Evolutionary conservation across 805 yeast genomes (phyloP), one percentile per base, ranked within the genome.

Genomic region (Kuraishia capsulata): DNA sequence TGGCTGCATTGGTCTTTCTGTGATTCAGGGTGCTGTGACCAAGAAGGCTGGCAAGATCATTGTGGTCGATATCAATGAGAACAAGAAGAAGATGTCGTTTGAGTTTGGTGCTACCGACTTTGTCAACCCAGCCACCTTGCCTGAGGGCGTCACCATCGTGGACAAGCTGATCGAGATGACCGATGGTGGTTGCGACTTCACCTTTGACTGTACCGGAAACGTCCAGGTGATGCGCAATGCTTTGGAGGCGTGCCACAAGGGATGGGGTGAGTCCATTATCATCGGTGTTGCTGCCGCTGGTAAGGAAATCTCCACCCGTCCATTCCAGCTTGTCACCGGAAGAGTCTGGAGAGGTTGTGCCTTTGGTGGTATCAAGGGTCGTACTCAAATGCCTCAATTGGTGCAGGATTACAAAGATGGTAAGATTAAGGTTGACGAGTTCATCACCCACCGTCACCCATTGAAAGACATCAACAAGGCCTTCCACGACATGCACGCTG

Each of bases 221-320:
- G 89, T 81, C 44, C 63, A 75, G 34, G 97, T 92, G 36, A 92
- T 92, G 99, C 81, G 97, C 68, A 71, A 78, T 56, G 98, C 98
- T 21, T 73, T 92, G 48, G 97, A 92, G 71, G 85, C 95, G 18
- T 88, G 96, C 62, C 97, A 92, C 70, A 90, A 89, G 66, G 99
- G 99, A 48, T 92, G 98, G 97, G 99, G 99, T 64, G 78, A 81
- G 57, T 87, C 96, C 18, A 74, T 90, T 51, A 71, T 92, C 53
- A 92, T 92, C 57, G 98, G 98, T 62, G 99, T 92, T 50, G 99
- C 98, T 35, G 95, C 96, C 49, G 95, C 97, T 30, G 99, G 98
- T 48, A 73, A 88, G 65, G 97, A 92, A 67, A 89, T 94, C 47
- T 65, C 95, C 42, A 92, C 97, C 35, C 79, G 97, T 66, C 98